phyloP scores from a whole-genome alignment of 1,139 yeast genomes.

The Debaryomyces nepalensis region DNA sequence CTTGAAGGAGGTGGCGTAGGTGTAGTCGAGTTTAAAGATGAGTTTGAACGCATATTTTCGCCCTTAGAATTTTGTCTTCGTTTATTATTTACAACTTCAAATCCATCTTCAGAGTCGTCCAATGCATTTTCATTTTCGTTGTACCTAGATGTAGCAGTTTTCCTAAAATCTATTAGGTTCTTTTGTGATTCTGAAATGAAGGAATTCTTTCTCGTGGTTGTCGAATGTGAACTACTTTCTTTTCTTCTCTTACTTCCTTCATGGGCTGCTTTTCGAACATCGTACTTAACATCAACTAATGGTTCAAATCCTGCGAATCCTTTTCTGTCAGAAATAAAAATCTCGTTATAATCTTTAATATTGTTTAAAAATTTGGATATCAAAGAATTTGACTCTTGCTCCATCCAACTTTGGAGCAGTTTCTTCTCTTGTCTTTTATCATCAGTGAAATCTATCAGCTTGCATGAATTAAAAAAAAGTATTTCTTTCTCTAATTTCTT shows the following conservation, averaged over 20 bases:
- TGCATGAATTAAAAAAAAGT: slow-evolving; percentile 33
- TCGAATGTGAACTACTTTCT: slow-evolving; percentile 10
- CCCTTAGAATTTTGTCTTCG: slow-evolving; percentile 25
- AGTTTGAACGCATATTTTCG: slow-evolving; percentile 6
- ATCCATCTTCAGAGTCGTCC: slow-evolving; percentile 34
- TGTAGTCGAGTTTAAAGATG: neutral
- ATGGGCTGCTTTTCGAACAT: slow-evolving; percentile 1
- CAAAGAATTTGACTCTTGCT: slow-evolving; percentile 26
- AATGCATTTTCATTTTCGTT: slow-evolving; percentile 22
- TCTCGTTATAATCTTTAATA: slow-evolving; percentile 46
- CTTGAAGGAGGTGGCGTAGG: slow-evolving; percentile 2
- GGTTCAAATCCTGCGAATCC: slow-evolving; percentile 52
- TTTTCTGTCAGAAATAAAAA: slow-evolving; percentile 52
- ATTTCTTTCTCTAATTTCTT: slow-evolving; percentile 35
- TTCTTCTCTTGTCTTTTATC: slow-evolving; percentile 23
- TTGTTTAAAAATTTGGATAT: slow-evolving; percentile 39
- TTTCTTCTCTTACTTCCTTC: slow-evolving; percentile 14
- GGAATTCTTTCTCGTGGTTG: slow-evolving; percentile 35
- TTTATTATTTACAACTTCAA: slow-evolving; percentile 35
- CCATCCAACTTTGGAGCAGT: slow-evolving; percentile 25
- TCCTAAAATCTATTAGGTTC: slow-evolving; percentile 27
- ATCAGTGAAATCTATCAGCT: slow-evolving; percentile 26
- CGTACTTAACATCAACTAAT: slow-evolving; percentile 45
- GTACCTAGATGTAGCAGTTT: slow-evolving; percentile 13
- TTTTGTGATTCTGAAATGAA: slow-evolving; percentile 22